Evolutionary conservation across 352 stramenopile species (phyloP).

Genomic region (Phytophthora rubi): DNA sequence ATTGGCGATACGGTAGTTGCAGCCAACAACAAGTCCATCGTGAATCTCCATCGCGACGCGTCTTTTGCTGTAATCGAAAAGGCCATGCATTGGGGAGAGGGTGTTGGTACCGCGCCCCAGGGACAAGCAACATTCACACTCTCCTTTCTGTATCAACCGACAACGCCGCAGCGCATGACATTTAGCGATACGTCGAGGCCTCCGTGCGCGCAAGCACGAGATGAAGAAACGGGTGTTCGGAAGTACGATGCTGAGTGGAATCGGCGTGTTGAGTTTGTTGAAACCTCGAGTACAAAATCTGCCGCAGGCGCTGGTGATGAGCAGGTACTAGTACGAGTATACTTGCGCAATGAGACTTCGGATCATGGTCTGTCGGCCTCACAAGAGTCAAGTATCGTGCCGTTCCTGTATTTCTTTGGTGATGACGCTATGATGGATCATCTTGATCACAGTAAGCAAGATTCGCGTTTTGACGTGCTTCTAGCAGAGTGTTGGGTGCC

Average conservation of each 20-base stretch:
- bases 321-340: slow-evolving; percentile 78
- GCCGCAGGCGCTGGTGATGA: slow-evolving; percentile 24
- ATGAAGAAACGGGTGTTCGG: slow-evolving; percentile 33
- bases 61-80: slow-evolving; percentile 82
- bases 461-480: slow-evolving; percentile 79
- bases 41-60: slow-evolving; percentile 82
- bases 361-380: slow-evolving; percentile 79
- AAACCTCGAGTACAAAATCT: slow-evolving; percentile 44
- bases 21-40: slow-evolving; percentile 80
- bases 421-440: slow-evolving; percentile 89
- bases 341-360: slow-evolving; percentile 71
- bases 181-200: slow-evolving; percentile 32
- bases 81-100: slow-evolving; percentile 49
- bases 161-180: slow-evolving; percentile 36
- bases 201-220: slow-evolving; percentile 34
- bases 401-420: slow-evolving; percentile 90
- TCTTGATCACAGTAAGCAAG: slow-evolving; percentile 86
- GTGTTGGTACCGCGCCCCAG: slow-evolving; percentile 16
- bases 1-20: slow-evolving; percentile 84
- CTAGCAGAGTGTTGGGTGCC: slow-evolving; percentile 84
- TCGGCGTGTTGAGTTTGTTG: slow-evolving; percentile 79
- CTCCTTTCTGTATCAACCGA: slow-evolving; percentile 74
- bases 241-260: slow-evolving; percentile 87
- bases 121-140: slow-evolving; percentile 57
- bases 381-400: slow-evolving; percentile 86